A percentile compares a stretch with the other conserved stretches of the same genome.
Conservation (phyloP, 1,284 basidiomycete species). For the Ceratobasidium sp. region DNA sequence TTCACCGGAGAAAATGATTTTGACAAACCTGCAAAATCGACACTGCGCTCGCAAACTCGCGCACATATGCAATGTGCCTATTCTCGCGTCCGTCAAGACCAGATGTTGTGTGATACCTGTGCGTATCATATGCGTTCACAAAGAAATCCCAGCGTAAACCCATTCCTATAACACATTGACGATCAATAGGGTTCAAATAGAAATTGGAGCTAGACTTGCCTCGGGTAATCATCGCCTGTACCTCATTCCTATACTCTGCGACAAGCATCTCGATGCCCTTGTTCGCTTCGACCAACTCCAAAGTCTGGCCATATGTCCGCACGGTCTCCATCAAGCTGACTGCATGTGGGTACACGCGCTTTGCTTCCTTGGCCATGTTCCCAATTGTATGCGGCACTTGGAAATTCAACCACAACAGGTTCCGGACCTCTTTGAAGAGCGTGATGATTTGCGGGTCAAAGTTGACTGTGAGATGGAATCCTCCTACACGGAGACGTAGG, state of each 20-base stretch:
- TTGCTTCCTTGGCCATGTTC: slow-evolving; percentile 98
- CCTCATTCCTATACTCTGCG: slow-evolving; percentile 89
- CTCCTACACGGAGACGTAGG: slow-evolving; percentile 78
- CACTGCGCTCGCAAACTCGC: slow-evolving; percentile 92
- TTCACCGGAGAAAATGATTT: not conserved
- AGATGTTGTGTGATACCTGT: slow-evolving; percentile 70
- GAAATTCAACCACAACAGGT: slow-evolving; percentile 94
- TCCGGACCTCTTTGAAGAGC: slow-evolving; percentile 97
- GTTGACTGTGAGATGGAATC: slow-evolving; percentile 90
- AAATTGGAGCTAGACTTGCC: slow-evolving; percentile 55
- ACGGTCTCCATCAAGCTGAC: slow-evolving; percentile 99
- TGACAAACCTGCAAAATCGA: slow-evolving; percentile 78
- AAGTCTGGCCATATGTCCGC: slow-evolving; percentile 92
- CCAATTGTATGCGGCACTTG: slow-evolving; percentile 93
- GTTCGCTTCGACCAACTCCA: slow-evolving; percentile 87
- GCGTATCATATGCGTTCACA: slow-evolving; percentile 87
- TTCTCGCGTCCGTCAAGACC: slow-evolving; percentile 76
- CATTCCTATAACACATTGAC: slow-evolving; percentile 65
- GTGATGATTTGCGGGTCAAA: slow-evolving; percentile 98
- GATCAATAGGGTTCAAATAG: not conserved
- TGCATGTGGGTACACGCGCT: slow-evolving; percentile 96
- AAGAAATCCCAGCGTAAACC: slow-evolving; percentile 97
- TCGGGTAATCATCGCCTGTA: slow-evolving; percentile 87
- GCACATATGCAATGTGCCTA: slow-evolving; percentile 90
- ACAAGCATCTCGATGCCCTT: slow-evolving; percentile 92